A percentile compares a stretch with the other conserved stretches of the same genome.
These are phyloP conservation scores for Trichoderma sp. DNA, from an alignment of 2,329 filamentous ascomycete genomes.

Conservation along the genomic window DNA sequence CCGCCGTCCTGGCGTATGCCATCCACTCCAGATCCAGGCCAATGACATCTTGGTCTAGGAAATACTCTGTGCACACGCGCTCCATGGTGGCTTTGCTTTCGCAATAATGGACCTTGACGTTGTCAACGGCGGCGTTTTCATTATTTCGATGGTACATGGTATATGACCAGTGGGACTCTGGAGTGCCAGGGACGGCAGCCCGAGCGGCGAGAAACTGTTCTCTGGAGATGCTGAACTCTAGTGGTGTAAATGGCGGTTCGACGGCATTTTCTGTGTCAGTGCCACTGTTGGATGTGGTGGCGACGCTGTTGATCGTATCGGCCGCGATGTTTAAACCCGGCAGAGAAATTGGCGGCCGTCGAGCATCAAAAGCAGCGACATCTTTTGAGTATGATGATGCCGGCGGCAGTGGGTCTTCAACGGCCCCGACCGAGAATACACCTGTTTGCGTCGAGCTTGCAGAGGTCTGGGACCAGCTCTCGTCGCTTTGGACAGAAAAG, in stretches of 20 bases:
- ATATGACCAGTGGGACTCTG: conserved; percentile 67
- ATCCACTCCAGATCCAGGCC: conserved; percentile 93
- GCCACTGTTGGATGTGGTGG: background rate
- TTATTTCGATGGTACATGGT: conserved; percentile 61
- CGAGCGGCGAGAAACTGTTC: conserved; percentile 47
- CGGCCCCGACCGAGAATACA: background rate
- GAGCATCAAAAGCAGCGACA: background rate
- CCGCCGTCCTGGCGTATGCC: conserved; percentile 47
- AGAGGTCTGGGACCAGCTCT: background rate
- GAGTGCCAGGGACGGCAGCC: conserved; percentile 45
- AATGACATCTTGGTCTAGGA: conserved; percentile 68
- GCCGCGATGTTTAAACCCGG: background rate
- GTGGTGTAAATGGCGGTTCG: conserved; percentile 33
- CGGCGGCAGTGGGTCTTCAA: background rate
- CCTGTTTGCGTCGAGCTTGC: background rate
- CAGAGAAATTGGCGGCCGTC: no score
- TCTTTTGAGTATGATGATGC: background rate
- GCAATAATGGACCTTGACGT: conserved; percentile 77
- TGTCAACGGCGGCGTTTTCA: conserved; percentile 46
- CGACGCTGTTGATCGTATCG: background rate
- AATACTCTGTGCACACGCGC: conserved; percentile 62
- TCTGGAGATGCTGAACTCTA: conserved; percentile 37
- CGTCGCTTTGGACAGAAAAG: background rate
- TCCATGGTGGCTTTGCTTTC: conserved; percentile 68
- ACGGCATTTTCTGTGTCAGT: background rate